phyloP scores from a whole-genome alignment of 2,329 filamentous ascomycete genomes.

The Ophiostoma piceae region DNA sequence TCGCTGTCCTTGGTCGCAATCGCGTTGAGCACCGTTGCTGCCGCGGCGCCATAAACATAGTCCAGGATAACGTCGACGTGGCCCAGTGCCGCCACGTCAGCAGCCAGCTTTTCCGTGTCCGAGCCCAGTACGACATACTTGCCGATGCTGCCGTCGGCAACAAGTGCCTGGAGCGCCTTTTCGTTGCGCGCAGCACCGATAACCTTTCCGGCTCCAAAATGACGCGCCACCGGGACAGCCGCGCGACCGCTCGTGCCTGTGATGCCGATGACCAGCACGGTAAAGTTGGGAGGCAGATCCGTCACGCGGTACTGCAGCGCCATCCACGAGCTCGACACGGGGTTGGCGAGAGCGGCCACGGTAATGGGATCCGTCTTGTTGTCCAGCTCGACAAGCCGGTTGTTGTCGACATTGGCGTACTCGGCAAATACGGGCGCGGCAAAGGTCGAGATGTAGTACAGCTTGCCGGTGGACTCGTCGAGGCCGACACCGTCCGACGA shows the following conservation, averaged over 20 bases:
- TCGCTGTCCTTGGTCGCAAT: constrained; percentile 31
- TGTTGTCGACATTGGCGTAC: constrained; percentile 43
- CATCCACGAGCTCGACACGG: constrained; percentile 54
- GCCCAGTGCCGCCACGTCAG: constrained; percentile 43
- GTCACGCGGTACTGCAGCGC: constrained; percentile 44
- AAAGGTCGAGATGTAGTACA: constrained; percentile 47
- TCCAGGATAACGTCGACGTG: constrained; percentile 52
- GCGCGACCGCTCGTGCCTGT: constrained; percentile 71
- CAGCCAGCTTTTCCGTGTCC: constrained; percentile 35
- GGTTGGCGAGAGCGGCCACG: constrained; percentile 51
- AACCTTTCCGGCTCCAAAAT: constrained; percentile 45
- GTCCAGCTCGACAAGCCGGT: constrained; percentile 39
- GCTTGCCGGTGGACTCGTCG: constrained; percentile 41
- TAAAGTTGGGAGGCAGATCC: constrained; percentile 41
- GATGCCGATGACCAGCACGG: constrained; percentile 72
- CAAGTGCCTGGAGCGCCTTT: constrained; percentile 35
- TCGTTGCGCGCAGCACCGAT: constrained; percentile 49
- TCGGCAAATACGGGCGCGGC: constrained; percentile 39
- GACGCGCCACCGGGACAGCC: constrained; percentile 45
- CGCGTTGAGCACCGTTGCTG: constrained; percentile 45
- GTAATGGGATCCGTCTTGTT: constrained; percentile 43
- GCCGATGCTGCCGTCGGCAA: constrained; percentile 39
- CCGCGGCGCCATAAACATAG: constrained; percentile 50
- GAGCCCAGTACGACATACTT: constrained; percentile 40
- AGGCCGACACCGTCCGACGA: constrained; percentile 51